Conservation (phyloP, 768 basidiomycete genomes). For the Rhizopogon vulgaris region DNA sequence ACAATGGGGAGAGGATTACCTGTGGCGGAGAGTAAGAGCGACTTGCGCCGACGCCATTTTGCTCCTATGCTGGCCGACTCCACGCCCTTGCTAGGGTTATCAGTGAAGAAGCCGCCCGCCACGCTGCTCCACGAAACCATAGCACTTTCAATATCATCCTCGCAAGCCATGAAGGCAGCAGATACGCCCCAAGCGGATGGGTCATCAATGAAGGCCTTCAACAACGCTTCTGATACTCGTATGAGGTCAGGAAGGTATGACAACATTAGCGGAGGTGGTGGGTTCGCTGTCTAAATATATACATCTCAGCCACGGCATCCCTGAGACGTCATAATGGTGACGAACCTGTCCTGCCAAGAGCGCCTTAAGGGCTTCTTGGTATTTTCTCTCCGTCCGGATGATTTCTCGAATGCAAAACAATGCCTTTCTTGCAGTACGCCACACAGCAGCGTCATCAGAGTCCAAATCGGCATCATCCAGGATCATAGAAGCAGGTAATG, state of each 20-base stretch:
- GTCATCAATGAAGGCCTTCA: slow-evolving; percentile 49
- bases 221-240: slow-evolving; percentile 41
- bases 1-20: not conserved
- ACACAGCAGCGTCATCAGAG: slow-evolving; percentile 22
- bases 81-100: slow-evolving; percentile 6
- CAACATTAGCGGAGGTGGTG: slow-evolving; percentile 47
- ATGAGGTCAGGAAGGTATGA: slow-evolving; percentile 47
- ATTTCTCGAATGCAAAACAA: slow-evolving; percentile 44
- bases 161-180: slow-evolving; percentile 47
- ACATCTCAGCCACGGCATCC: not conserved
- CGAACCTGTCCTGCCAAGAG: slow-evolving; percentile 32
- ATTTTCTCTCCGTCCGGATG: slow-evolving; percentile 40
- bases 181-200: slow-evolving; percentile 64
- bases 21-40: slow-evolving; percentile 5
- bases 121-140: slow-evolving; percentile 47
- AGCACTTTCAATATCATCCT: slow-evolving; percentile 47
- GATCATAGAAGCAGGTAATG: not conserved
- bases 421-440: slow-evolving; percentile 34
- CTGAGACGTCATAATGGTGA: not conserved
- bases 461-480: slow-evolving; percentile 6
- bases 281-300: slow-evolving; percentile 26
- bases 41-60: slow-evolving; percentile 21
- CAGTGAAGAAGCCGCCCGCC: slow-evolving; percentile 31
- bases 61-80: slow-evolving; percentile 7
- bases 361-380: slow-evolving; percentile 32